phyloP scores from a whole-genome alignment of 371 early-diverging fungal genomes.

The Haplosporangium sp. region DNA sequence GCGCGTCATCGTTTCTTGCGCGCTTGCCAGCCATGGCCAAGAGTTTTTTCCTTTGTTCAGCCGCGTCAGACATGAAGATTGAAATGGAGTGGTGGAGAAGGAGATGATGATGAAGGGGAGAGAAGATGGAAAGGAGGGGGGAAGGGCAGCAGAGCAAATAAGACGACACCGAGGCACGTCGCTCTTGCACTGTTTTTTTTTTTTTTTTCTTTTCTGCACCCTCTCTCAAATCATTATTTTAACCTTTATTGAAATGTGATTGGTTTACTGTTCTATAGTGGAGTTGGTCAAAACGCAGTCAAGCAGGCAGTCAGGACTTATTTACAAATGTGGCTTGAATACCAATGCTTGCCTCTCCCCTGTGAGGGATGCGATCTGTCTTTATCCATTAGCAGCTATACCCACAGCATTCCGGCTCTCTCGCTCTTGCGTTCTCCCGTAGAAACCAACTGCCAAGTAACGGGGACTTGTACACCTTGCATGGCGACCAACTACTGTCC shows the following conservation, averaged over 20 bases:
- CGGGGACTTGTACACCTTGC: background rate
- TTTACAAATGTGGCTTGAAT: too few species aligned
- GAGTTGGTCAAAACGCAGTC: too few species aligned
- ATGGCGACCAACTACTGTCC: background rate
- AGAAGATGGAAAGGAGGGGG: background rate
- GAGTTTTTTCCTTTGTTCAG: constrained; percentile 43
- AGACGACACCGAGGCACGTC: background rate
- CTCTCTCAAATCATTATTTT: too few species aligned
- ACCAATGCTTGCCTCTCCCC: too few species aligned
- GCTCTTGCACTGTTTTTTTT: background rate
- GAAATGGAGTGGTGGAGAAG: background rate
- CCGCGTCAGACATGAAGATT: constrained; percentile 38
- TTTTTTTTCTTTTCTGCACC: background rate
- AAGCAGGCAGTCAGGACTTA: too few species aligned
- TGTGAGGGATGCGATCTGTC: too few species aligned
- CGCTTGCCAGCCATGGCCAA: constrained; percentile 42
- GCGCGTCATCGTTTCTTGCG: constrained; percentile 18
- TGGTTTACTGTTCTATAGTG: too few species aligned
- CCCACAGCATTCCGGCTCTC: background rate
- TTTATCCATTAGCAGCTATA: too few species aligned
- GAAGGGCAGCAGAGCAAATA: background rate
- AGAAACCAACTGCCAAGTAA: background rate
- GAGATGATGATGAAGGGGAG: constrained; percentile 2
- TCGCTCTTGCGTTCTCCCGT: background rate
- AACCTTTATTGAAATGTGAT: too few species aligned